Percentiles rank a stretch among this genome's conserved stretches.
These are phyloP conservation scores for Vigna radiata DNA, from an alignment of 306 rosid species.

Conservation along the genomic window DNA sequence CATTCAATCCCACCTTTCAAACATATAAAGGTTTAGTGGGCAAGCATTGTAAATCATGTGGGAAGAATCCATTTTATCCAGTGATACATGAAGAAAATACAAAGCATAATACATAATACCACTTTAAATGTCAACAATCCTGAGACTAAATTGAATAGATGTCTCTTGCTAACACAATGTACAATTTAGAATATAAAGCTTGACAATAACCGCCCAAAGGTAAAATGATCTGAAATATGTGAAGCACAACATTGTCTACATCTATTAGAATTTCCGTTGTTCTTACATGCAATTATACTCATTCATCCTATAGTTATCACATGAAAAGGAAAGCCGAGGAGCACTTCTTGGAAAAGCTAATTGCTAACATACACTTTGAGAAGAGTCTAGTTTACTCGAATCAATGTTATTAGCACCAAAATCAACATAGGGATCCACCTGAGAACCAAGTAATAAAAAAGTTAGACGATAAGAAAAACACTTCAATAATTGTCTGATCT, in stretches of 20 bases:
- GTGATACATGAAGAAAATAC: background rate
- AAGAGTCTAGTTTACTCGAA: slow-evolving; percentile 49
- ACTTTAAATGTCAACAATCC: slow-evolving; percentile 30
- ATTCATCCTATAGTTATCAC: slow-evolving; percentile 33
- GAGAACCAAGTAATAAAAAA: slow-evolving; percentile 46
- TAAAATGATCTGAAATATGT: slow-evolving; percentile 4
- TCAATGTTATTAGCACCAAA: slow-evolving; percentile 54
- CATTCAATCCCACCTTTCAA: background rate
- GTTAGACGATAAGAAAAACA: slow-evolving; percentile 26
- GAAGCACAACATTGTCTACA: background rate
- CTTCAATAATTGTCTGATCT: slow-evolving; percentile 15
- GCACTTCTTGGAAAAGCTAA: slow-evolving; percentile 39
- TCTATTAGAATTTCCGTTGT: slow-evolving; percentile 27
- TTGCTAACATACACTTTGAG: slow-evolving; percentile 59
- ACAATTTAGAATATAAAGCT: background rate
- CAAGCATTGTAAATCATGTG: background rate
- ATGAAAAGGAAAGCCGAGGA: slow-evolving; percentile 23
- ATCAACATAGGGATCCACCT: slow-evolving; percentile 66
- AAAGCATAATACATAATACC: background rate
- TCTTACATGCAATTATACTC: slow-evolving; percentile 32
- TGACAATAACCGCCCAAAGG: slow-evolving; percentile 11
- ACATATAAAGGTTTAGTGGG: background rate
- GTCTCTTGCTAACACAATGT: background rate
- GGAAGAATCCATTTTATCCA: slow-evolving; percentile 6
- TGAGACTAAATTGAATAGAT: slow-evolving; percentile 8